Evolutionary conservation across 805 yeast genomes (phyloP).

Genomic region (Metschnikowia dekortorum): DNA sequence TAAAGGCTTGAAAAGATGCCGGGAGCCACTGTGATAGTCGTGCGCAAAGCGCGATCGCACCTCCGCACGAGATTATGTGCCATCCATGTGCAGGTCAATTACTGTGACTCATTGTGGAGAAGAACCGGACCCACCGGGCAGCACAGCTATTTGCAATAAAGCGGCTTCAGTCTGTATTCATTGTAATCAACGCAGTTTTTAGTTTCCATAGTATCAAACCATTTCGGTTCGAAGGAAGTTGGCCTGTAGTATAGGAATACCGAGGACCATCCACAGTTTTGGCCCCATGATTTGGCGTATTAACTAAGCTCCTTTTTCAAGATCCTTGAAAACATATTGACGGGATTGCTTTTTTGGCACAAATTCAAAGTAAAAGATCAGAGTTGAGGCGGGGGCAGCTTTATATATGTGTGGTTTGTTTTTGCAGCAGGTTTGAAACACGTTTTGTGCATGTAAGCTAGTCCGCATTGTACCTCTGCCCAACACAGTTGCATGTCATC

Average conservation of each 20-base stretch:
- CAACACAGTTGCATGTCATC: not conserved
- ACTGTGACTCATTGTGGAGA: not conserved
- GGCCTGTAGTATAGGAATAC: too few species aligned
- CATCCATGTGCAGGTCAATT: not conserved
- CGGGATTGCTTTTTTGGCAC: not conserved
- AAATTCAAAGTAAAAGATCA: not conserved
- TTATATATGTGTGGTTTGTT: not conserved
- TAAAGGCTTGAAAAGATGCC: not conserved
- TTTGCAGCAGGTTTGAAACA: not conserved
- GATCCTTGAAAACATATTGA: not conserved
- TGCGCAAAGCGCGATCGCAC: constrained; percentile 11
- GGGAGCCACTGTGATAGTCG: constrained; percentile 2
- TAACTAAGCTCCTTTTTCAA: too few species aligned
- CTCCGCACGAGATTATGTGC: constrained; percentile 13
- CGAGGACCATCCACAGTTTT: too few species aligned
- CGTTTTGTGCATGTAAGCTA: not conserved
- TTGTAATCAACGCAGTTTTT: too few species aligned
- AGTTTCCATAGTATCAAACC: too few species aligned
- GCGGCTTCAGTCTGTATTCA: too few species aligned
- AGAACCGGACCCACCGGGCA: not conserved
- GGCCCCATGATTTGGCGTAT: too few species aligned
- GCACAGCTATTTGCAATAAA: not conserved
- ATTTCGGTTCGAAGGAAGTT: too few species aligned
- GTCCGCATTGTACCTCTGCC: not conserved
- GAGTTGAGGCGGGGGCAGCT: not conserved